A percentile compares a stretch with the other conserved stretches of the same genome.
These are phyloP conservation scores for Anacardium occidentale DNA, from an alignment of 345 rosid species.

Conservation along the genomic window DNA sequence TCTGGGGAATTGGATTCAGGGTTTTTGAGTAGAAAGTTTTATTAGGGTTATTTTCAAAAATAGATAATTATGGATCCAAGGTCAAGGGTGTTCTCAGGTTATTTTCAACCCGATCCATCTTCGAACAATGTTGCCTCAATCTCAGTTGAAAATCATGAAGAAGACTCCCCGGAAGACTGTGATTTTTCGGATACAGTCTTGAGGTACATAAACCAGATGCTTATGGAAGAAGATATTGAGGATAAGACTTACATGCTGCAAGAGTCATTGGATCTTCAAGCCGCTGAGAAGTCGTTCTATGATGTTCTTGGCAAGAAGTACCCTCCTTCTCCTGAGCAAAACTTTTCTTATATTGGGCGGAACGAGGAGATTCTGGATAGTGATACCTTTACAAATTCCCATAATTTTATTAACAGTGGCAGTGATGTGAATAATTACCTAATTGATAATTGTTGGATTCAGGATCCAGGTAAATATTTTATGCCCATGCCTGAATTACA, in stretches of 20 bases:
- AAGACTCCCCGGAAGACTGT: slow-evolving; percentile 58
- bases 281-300: slow-evolving; percentile 85
- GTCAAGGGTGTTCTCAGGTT: slow-evolving; percentile 34
- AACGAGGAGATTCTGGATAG: slow-evolving; percentile 33
- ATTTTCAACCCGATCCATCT: slow-evolving; percentile 25
- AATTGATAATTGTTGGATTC: slow-evolving; percentile 27
- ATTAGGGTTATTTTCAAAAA: background rate
- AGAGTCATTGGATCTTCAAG: slow-evolving; percentile 82
- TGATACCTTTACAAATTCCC: slow-evolving; percentile 28
- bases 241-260: slow-evolving; percentile 78
- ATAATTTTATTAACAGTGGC: slow-evolving; percentile 11
- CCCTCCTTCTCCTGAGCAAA: slow-evolving; percentile 75
- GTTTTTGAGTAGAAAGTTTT: background rate
- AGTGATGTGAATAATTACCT: slow-evolving; percentile 18
- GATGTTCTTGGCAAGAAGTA: slow-evolving; percentile 85
- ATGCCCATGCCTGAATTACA: slow-evolving; percentile 31
- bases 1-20: slow-evolving; percentile 2
- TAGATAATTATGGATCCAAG: slow-evolving; percentile 56
- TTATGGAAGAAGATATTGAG: slow-evolving; percentile 87
- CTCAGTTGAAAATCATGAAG: slow-evolving; percentile 29
- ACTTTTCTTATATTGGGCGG: slow-evolving; percentile 18
- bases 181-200: slow-evolving; percentile 83
- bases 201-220: slow-evolving; percentile 78
- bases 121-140: slow-evolving; percentile 15
- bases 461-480: slow-evolving; percentile 31